phyloP scores from a whole-genome alignment of 2,329 filamentous ascomycete species.

The Blastomyces percursus region DNA sequence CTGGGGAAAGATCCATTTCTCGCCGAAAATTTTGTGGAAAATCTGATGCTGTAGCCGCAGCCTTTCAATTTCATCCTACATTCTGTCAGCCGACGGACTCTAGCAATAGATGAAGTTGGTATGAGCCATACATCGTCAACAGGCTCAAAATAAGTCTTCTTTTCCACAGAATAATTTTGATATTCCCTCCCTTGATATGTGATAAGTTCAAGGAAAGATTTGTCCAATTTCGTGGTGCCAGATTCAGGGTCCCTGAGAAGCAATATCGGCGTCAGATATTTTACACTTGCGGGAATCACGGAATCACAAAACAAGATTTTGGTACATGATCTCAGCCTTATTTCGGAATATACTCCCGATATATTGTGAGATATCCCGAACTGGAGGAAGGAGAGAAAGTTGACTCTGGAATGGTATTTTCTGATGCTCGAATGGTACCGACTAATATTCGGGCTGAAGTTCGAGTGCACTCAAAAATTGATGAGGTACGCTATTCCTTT shows the following conservation, averaged over 20 bases:
- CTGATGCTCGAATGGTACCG: not conserved
- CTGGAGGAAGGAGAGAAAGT: not conserved
- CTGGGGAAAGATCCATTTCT: conserved; percentile 59
- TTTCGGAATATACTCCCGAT: not conserved
- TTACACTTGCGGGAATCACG: not conserved
- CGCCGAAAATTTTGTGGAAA: conserved; percentile 54
- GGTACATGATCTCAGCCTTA: conserved; percentile 2
- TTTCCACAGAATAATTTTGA: conserved; percentile 55
- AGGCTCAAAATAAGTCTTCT: conserved; percentile 55
- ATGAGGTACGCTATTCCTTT: not conserved
- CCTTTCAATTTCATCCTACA: conserved; percentile 56
- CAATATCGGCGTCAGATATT: not conserved
- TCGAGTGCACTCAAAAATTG: not conserved
- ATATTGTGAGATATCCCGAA: not conserved
- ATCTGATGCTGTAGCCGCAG: conserved; percentile 54
- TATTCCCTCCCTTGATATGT: conserved; percentile 53
- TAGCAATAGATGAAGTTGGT: conserved; percentile 3
- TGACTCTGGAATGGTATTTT: not conserved
- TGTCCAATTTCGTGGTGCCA: conserved; percentile 44
- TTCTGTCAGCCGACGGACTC: conserved; percentile 8
- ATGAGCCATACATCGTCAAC: conserved; percentile 53
- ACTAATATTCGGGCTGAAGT: not conserved
- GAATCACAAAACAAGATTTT: not conserved
- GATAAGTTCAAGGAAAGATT: conserved; percentile 48
- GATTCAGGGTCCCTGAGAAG: conserved; percentile 33